Conservation (phyloP, 495 filamentous ascomycete species). For the Hypoxylon subgilvum region DNA sequence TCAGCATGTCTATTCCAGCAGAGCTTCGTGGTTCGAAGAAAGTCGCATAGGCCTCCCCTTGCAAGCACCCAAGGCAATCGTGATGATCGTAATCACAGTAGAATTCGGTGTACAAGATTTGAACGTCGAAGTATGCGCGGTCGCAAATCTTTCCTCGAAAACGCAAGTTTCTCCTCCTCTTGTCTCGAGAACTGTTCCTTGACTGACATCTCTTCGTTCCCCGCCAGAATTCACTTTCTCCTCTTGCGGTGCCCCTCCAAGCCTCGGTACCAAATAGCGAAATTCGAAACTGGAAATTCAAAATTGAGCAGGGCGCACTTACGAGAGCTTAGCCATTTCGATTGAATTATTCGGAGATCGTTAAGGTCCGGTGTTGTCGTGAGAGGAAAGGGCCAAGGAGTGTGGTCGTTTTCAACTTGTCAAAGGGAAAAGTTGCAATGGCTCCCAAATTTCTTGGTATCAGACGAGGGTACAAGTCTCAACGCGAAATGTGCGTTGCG, state of each 20-base stretch:
- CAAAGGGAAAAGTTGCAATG: slow-evolving; percentile 7
- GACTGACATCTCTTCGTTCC: not conserved
- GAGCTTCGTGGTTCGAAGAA: not conserved
- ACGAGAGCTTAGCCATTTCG: slow-evolving; percentile 61
- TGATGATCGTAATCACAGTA: not conserved
- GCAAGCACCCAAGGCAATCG: not conserved
- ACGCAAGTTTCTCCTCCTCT: slow-evolving; percentile 14
- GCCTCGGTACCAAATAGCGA: slow-evolving; percentile 3
- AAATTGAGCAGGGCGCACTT: slow-evolving; percentile 42
- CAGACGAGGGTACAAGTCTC: slow-evolving; percentile 5
- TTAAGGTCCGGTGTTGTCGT: slow-evolving; percentile 17
- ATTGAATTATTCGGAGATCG: slow-evolving; percentile 39
- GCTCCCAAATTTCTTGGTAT: slow-evolving; percentile 32
- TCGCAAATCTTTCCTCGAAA: not conserved
- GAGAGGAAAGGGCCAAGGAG: slow-evolving; percentile 12
- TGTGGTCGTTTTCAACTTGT: slow-evolving; percentile 14
- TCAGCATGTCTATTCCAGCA: slow-evolving; percentile 16
- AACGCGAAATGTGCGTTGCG: slow-evolving; percentile 33
- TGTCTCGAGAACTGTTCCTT: slow-evolving; percentile 3
- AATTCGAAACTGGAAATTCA: too few species aligned
- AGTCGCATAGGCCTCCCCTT: not conserved
- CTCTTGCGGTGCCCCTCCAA: slow-evolving; percentile 19
- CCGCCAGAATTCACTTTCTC: slow-evolving; percentile 19
- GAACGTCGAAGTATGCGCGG: not conserved
- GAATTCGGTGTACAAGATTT: not conserved